Conservation (phyloP, 2,329 filamentous ascomycete genomes). For the Penicillium sp. region DNA sequence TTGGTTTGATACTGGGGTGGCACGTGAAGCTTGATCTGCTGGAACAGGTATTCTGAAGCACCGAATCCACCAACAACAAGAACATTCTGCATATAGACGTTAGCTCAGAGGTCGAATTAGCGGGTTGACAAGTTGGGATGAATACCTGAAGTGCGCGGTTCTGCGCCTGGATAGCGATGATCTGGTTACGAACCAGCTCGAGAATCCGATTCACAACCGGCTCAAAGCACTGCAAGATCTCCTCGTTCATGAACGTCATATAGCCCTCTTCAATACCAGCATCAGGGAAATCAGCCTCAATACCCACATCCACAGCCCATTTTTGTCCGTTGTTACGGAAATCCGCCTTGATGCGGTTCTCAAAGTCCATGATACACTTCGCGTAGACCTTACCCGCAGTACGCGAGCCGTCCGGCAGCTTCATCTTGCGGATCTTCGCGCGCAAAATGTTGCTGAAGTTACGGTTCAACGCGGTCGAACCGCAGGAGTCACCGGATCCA, state of each 20-base stretch:
- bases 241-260: slow-evolving; percentile 99
- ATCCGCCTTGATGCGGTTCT: slow-evolving; percentile 99
- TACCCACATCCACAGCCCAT: slow-evolving; percentile 98
- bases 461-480: slow-evolving; percentile 95
- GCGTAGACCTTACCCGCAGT: slow-evolving; percentile 98
- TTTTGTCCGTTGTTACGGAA: slow-evolving; percentile 99
- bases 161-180: slow-evolving; percentile 97
- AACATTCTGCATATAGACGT: slow-evolving; percentile 65
- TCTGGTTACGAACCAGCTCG: slow-evolving; percentile 95
- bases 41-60: slow-evolving; percentile 97
- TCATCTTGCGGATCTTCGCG: slow-evolving; percentile 99
- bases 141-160: slow-evolving; percentile 80
- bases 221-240: slow-evolving; percentile 98
- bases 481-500: slow-evolving; percentile 95
- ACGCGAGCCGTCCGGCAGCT: slow-evolving; percentile 92
- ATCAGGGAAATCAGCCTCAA: slow-evolving; percentile 96
- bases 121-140: not conserved
- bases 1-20: slow-evolving; percentile 98
- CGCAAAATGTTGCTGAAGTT: slow-evolving; percentile 98
- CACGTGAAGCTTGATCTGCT: slow-evolving; percentile 98
- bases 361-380: slow-evolving; percentile 99
- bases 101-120: slow-evolving; percentile 10
- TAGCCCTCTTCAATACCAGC: slow-evolving; percentile 98
- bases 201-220: slow-evolving; percentile 96
- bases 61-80: slow-evolving; percentile 97